A percentile compares a stretch with the other conserved stretches of the same genome.
phyloP scores from a whole-genome alignment of 768 basidiomycete genomes.

The Chlorophyllum brunneum region DNA sequence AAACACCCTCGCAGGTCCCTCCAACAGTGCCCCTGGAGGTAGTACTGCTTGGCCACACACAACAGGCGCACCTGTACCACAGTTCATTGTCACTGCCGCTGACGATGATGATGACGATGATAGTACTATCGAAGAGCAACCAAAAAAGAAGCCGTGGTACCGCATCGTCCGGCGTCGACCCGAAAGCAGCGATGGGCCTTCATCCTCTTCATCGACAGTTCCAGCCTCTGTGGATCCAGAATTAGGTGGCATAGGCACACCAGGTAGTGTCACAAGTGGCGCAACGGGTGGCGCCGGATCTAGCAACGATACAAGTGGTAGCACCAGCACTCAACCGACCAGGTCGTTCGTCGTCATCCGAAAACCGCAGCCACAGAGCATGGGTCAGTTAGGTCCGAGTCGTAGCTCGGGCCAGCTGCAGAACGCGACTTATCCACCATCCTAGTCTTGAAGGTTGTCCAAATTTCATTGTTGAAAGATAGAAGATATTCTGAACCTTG shows the following conservation, averaged over 20 bases:
- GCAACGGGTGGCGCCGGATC: neutral
- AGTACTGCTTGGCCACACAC: conserved; percentile 8
- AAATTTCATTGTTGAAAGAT: neutral
- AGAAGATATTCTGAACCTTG: neutral
- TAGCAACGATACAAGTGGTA: conserved; percentile 10
- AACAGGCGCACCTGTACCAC: conserved; percentile 6
- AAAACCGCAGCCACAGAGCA: conserved; percentile 41
- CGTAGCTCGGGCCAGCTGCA: conserved; percentile 6
- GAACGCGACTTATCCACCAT: conserved; percentile 3
- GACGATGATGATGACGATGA: conserved; percentile 18
- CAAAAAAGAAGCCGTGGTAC: conserved; percentile 67
- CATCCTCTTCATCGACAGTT: conserved; percentile 14
- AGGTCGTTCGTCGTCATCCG: conserved; percentile 71
- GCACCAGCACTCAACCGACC: conserved; percentile 25
- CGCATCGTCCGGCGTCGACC: conserved; percentile 55
- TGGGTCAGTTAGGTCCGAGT: conserved; percentile 30
- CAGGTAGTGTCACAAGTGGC: conserved; percentile 20
- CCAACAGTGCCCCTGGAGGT: conserved; percentile 20
- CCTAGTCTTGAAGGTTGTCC: neutral
- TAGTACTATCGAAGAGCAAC: conserved; percentile 38
- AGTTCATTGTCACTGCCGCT: conserved; percentile 18
- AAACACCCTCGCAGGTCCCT: conserved; percentile 13
- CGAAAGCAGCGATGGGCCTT: conserved; percentile 50
- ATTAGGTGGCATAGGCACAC: conserved; percentile 25
- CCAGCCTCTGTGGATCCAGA: conserved; percentile 30